These are phyloP conservation scores for Sporothrix brunneoviolacea DNA, from an alignment of 2,329 filamentous ascomycete genomes.

Conservation along the genomic window DNA sequence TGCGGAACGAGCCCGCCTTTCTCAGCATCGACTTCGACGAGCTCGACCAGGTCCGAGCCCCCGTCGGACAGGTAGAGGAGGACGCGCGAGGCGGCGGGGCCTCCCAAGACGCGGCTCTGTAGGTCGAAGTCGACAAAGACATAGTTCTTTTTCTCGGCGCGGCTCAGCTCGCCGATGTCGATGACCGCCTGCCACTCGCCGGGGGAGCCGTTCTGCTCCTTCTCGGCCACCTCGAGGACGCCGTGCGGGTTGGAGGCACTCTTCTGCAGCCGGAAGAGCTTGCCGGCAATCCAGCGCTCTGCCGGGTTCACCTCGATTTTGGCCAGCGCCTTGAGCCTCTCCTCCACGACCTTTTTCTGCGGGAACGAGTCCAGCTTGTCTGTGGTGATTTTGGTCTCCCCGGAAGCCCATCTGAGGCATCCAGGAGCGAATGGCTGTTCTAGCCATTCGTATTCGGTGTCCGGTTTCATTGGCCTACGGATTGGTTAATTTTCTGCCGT, in stretches of 20 bases:
- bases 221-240: neutral
- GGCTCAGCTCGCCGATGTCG: neutral
- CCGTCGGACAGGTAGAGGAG: neutral
- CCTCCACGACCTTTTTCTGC: neutral
- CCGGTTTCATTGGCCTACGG: neutral
- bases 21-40: neutral
- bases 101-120: neutral
- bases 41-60: neutral
- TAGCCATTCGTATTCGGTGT: neutral
- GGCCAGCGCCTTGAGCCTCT: neutral
- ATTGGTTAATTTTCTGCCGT: neutral
- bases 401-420: neutral
- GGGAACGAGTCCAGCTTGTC: neutral
- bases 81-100: neutral
- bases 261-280: neutral
- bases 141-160: neutral
- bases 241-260: neutral
- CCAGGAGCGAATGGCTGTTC: neutral
- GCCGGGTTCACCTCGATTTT: neutral
- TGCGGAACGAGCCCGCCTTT: neutral
- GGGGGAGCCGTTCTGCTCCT: neutral
- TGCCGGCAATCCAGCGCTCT: neutral
- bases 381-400: neutral
- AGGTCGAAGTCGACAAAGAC: slow-evolving; percentile 1
- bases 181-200: neutral